A percentile compares a stretch with the other conserved stretches of the same genome.
Evolutionary conservation across 352 stramenopile species (phyloP).

Genomic region (Pythium rhizo-oryzae): DNA sequence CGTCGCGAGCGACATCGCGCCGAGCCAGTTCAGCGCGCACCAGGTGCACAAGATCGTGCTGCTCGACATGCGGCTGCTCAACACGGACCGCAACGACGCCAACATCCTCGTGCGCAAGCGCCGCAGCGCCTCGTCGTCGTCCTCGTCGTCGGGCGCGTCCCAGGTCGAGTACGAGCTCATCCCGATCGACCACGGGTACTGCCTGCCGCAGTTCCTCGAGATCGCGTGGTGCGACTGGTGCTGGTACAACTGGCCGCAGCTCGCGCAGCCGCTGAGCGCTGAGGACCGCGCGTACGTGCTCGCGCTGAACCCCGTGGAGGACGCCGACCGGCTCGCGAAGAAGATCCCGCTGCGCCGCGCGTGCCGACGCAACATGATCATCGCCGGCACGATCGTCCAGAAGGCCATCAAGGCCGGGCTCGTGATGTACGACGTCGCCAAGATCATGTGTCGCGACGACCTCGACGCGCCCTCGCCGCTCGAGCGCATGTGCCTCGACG

Average conservation of each 20-base stretch:
- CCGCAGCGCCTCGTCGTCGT: constrained; percentile 27
- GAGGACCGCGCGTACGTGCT: constrained; percentile 70
- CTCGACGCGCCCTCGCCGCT: constrained; percentile 70
- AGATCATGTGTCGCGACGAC: constrained; percentile 86
- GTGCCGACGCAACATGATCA: constrained; percentile 82
- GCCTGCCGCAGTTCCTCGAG: constrained; percentile 94
- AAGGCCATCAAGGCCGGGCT: constrained; percentile 72
- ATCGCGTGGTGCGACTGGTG: constrained; percentile 99
- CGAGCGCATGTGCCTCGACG: constrained; percentile 68
- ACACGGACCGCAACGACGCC: constrained; percentile 97
- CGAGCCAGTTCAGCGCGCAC: constrained; percentile 85
- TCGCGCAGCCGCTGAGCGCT: constrained; percentile 64
- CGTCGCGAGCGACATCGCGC: constrained; percentile 93
- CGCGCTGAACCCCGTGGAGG: constrained; percentile 53
- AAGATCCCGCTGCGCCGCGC: constrained; percentile 75
- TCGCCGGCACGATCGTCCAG: constrained; percentile 76
- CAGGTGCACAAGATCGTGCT: constrained; percentile 99
- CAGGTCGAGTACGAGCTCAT: constrained; percentile 92
- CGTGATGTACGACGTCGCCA: constrained; percentile 72
- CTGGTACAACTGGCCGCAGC: constrained; percentile 98
- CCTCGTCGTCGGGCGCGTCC: constrained; percentile 26
- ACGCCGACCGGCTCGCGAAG: constrained; percentile 57
- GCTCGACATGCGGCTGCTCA: constrained; percentile 98
- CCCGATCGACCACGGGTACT: constrained; percentile 99
- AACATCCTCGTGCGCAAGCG: constrained; percentile 96